phyloP scores from a whole-genome alignment of 2,329 filamentous ascomycete genomes.

The Pseudogymnoascus sp. region DNA sequence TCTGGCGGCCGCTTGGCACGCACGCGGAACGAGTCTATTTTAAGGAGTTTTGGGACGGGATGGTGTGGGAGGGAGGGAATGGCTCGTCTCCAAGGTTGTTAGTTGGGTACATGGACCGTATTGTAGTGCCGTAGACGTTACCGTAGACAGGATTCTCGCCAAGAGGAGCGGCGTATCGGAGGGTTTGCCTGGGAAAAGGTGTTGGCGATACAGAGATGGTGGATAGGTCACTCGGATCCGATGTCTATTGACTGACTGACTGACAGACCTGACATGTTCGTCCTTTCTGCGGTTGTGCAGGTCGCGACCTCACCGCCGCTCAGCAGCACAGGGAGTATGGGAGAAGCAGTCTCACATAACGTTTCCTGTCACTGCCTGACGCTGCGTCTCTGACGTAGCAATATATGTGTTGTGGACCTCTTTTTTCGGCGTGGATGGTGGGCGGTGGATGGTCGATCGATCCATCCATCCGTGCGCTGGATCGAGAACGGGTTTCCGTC shows the following conservation, averaged over 20 bases:
- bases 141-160: neutral
- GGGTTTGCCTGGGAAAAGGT: neutral
- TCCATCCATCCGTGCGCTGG: neutral
- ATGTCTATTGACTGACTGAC: neutral
- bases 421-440: neutral
- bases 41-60: neutral
- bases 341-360: neutral
- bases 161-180: neutral
- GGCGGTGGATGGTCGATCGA: neutral
- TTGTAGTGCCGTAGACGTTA: neutral
- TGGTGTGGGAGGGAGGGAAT: neutral
- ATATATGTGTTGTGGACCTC: neutral
- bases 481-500: neutral
- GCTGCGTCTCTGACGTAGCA: neutral
- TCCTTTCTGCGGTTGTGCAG: neutral
- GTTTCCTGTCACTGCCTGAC: neutral
- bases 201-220: neutral
- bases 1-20: neutral
- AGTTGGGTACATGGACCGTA: neutral
- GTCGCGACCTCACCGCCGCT: neutral
- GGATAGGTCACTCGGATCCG: neutral
- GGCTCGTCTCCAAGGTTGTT: conserved; percentile 1
- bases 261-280: neutral
- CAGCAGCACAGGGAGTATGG: neutral
- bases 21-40: neutral